phyloP scores from a whole-genome alignment of 352 stramenopile genomes.

The Pythium brassicae region DNA sequence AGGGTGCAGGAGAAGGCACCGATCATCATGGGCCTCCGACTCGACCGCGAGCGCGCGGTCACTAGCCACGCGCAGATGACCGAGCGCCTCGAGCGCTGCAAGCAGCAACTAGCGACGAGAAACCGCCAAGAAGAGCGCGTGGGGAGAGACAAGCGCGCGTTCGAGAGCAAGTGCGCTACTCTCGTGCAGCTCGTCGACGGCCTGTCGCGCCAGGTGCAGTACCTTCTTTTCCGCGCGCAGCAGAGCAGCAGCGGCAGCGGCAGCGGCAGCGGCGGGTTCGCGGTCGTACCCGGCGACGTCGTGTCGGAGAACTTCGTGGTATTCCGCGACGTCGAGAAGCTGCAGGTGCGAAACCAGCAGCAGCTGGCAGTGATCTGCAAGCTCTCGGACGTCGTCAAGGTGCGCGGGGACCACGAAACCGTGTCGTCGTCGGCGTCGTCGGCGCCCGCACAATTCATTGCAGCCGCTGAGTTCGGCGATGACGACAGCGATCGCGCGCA shows the following conservation, averaged over 20 bases:
- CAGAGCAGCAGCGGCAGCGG: conserved; percentile 28
- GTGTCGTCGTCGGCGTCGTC: conserved; percentile 1
- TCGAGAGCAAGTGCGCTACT: conserved; percentile 70
- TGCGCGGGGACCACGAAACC: too few relatives aligned
- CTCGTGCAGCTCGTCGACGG: conserved; percentile 84
- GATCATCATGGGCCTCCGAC: conserved; percentile 81
- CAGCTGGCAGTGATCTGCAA: conserved; percentile 80
- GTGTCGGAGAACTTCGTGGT: conserved; percentile 76
- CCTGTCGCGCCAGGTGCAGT: conserved; percentile 91
- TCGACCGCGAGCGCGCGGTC: conserved; percentile 89
- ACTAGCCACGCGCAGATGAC: conserved; percentile 77
- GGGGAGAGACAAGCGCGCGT: conserved; percentile 53
- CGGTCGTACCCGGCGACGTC: conserved; percentile 17
- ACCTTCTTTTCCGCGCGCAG: conserved; percentile 75
- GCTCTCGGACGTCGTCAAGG: conserved; percentile 48
- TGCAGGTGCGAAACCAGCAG: conserved; percentile 91
- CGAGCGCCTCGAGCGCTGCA: conserved; percentile 55
- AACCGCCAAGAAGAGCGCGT: conserved; percentile 65
- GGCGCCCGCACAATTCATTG: conserved; percentile 35
- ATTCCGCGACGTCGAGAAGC: conserved; percentile 84
- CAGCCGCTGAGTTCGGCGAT: conserved; percentile 51
- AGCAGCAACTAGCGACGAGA: conserved; percentile 67
- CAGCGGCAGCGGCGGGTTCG: conserved; percentile 15
- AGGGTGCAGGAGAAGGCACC: conserved; percentile 92
- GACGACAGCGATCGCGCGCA: conserved; percentile 35